phyloP scores from a whole-genome alignment of 352 stramenopile species.

The Globisporangium megalacanthum region DNA sequence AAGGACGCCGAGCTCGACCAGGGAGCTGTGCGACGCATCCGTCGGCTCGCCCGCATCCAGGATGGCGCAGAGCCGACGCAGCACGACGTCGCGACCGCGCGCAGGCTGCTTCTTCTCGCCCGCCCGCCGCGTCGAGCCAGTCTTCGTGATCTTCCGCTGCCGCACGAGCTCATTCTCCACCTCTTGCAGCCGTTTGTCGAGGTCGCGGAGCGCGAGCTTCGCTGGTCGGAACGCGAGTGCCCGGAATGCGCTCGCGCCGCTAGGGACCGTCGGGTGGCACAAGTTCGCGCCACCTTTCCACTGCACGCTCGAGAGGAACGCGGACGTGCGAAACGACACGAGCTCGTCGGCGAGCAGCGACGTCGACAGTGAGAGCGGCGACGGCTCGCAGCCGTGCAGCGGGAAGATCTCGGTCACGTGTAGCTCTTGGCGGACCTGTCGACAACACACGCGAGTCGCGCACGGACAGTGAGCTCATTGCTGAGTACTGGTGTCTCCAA shows the following conservation, averaged over 20 bases:
- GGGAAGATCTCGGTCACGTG: slow-evolving; percentile 68
- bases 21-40: slow-evolving; percentile 41
- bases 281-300: slow-evolving; percentile 68
- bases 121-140: slow-evolving; percentile 29
- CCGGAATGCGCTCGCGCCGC: slow-evolving; percentile 49
- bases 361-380: slow-evolving; percentile 19
- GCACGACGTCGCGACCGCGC: slow-evolving; percentile 65
- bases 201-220: slow-evolving; percentile 61
- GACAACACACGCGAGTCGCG: neutral
- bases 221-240: slow-evolving; percentile 55
- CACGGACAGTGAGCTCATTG: neutral
- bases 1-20: slow-evolving; percentile 69
- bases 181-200: slow-evolving; percentile 61
- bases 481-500: neutral
- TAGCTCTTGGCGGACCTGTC: slow-evolving; percentile 25
- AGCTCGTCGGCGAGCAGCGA: slow-evolving; percentile 10
- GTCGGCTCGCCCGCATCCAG: slow-evolving; percentile 56
- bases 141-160: slow-evolving; percentile 41
- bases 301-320: slow-evolving; percentile 52
- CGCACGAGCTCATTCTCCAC: slow-evolving; percentile 49
- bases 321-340: slow-evolving; percentile 27
- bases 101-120: slow-evolving; percentile 38
- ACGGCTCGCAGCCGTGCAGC: slow-evolving; percentile 56
- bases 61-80: slow-evolving; percentile 64
- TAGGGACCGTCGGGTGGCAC: slow-evolving; percentile 43